phyloP scores from a whole-genome alignment of 2,329 filamentous ascomycete genomes.

The Claviceps digitariae region DNA sequence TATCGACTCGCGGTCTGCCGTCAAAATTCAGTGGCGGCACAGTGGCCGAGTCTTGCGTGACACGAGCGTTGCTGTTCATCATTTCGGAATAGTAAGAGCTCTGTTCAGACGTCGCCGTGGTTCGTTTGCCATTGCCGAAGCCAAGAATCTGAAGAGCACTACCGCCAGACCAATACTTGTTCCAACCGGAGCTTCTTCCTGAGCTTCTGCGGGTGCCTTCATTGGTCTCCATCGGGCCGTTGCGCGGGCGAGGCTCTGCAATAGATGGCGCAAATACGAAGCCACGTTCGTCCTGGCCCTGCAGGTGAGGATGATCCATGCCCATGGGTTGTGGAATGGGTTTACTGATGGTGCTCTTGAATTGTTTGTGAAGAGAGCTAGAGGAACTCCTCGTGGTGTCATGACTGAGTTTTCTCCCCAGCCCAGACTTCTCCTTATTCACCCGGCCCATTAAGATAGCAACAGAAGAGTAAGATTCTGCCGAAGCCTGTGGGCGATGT shows the following conservation, averaged over 20 bases:
- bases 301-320: slow-evolving; percentile 18
- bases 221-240: slow-evolving; percentile 20
- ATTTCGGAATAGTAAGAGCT: slow-evolving; percentile 41
- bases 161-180: slow-evolving; percentile 63
- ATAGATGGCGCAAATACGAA: slow-evolving; percentile 24
- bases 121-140: slow-evolving; percentile 35
- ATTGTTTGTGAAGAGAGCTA: slow-evolving; percentile 46
- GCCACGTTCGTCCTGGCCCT: slow-evolving; percentile 27
- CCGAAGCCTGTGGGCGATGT: slow-evolving; percentile 39
- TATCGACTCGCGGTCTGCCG: slow-evolving; percentile 46
- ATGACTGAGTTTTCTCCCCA: slow-evolving; percentile 42
- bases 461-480: slow-evolving; percentile 48
- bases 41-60: slow-evolving; percentile 53
- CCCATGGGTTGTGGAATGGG: slow-evolving; percentile 36
- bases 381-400: slow-evolving; percentile 34
- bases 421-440: slow-evolving; percentile 29
- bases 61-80: slow-evolving; percentile 20
- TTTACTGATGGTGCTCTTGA: slow-evolving; percentile 49
- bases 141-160: slow-evolving; percentile 54
- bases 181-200: slow-evolving; percentile 62
- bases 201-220: slow-evolving; percentile 48
- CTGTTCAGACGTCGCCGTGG: slow-evolving; percentile 39
- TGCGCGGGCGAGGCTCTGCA: slow-evolving; percentile 22
- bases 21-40: slow-evolving; percentile 57
- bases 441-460: slow-evolving; percentile 53